These are phyloP conservation scores for Populus tomentosa DNA, from an alignment of 441 rosid genomes.

Conservation along the genomic window DNA sequence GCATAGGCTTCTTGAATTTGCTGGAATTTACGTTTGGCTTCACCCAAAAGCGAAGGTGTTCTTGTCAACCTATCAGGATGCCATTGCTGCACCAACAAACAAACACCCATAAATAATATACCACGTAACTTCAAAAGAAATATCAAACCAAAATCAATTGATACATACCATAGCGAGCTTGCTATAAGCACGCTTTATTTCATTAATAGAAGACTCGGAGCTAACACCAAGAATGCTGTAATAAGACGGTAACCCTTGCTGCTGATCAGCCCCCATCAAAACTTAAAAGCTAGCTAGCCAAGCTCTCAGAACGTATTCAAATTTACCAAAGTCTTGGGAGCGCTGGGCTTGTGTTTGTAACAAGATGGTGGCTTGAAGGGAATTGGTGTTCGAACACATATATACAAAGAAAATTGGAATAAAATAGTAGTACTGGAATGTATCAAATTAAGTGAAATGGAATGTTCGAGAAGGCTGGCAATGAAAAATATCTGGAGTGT, in stretches of 20 bases:
- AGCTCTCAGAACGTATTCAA: background rate
- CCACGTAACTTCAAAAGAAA: background rate
- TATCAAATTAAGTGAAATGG: background rate
- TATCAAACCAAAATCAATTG: background rate
- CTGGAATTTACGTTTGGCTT: constrained; percentile 70
- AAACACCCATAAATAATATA: background rate
- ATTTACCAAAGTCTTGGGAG: background rate
- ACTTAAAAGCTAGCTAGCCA: background rate
- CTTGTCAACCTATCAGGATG: constrained; percentile 79
- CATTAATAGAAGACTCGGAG: constrained; percentile 41
- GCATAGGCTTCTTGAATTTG: constrained; percentile 80
- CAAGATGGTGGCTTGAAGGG: background rate
- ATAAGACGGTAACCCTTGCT: constrained; percentile 29
- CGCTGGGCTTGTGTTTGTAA: background rate
- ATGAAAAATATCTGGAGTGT: background rate
- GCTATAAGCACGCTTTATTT: constrained; percentile 63
- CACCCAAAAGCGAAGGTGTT: constrained; percentile 36
- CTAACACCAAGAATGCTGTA: constrained; percentile 58
- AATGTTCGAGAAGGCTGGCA: background rate
- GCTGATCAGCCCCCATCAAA: background rate
- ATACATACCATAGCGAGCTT: constrained; percentile 68
- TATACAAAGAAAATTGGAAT: too few species aligned
- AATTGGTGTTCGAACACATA: background rate
- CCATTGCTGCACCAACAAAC: constrained; percentile 49
- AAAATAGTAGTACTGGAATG: too few species aligned